Evolutionary conservation across 1,284 basidiomycete genomes (phyloP), one percentile per base, ranked within the genome.

Genomic region (Leccinum subatratum): DNA sequence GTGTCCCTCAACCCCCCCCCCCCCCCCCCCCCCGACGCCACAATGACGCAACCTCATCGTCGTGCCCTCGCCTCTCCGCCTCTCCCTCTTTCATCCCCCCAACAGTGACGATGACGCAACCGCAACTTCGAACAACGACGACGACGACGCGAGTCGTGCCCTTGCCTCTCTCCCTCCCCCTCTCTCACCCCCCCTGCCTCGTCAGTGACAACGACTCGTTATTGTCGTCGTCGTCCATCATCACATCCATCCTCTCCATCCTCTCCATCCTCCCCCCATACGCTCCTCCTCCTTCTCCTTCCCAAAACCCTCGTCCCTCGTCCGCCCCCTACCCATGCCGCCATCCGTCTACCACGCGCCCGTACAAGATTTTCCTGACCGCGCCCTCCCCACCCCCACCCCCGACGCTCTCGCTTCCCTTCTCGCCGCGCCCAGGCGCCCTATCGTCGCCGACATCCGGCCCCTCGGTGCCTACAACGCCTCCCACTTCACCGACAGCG

Each of bases 381-480:
- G 39, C 63, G 51, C 58, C 66, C 56, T 39, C 67, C 70, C 73
- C 65, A 68, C 72, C 62, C 63, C 69, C 8, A 79, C 81, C 22
- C 80, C 87, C 16, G 78, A 78, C 37, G 68, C 80, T 18, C 81
- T 91, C 60, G 80, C 83, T 56, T 71, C 78, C 57, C 85, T 85
- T 28, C 81, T 92, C 18, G 77, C 77, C 61, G 76, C 81, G 25
- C 74, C 79, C n/a, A 81, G 76, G 42, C 83, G 83, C 6, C 91
- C 90, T 18, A 79, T 95, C 37, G 78, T 95, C 67, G 83, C 95
- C 74, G 93, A 96, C 78, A 92, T 90, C 39, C 86, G 93, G 2
- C 86, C 90, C 3, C 82, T 87, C 20, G 82, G 85, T 5, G 80
- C 86, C 16, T 93, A 88, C 77, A 79, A 87, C 39, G 78, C 84